A percentile compares a stretch with the other conserved stretches of the same genome.
These are phyloP conservation scores for Glutinoglossum americanum DNA, from an alignment of 495 filamentous ascomycete species.

Conservation along the genomic window DNA sequence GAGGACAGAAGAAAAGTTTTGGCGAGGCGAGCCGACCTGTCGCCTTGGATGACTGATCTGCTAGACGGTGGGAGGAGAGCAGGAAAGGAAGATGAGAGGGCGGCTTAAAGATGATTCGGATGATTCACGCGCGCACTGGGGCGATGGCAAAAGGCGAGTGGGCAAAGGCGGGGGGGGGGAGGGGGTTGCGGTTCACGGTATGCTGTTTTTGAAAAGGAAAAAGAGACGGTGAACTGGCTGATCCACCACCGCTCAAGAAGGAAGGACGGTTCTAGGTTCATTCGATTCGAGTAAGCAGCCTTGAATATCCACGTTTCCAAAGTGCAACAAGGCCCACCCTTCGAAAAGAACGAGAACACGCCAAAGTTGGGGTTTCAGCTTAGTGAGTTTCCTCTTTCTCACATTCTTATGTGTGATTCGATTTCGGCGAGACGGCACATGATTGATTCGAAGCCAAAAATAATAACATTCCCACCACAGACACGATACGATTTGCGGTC, in stretches of 20 bases:
- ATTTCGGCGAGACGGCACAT: neutral
- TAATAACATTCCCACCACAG: neutral
- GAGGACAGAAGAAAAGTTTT: neutral
- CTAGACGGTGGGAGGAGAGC: no score
- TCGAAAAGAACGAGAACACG: neutral
- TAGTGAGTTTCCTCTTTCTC: neutral
- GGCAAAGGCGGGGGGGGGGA: neutral
- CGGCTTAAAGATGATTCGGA: no score
- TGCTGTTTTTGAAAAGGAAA: neutral
- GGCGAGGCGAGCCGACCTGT: neutral
- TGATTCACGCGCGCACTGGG: neutral
- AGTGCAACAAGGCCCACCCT: neutral
- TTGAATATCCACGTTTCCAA: neutral
- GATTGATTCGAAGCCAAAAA: neutral
- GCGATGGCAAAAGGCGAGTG: neutral
- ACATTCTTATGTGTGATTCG: neutral
- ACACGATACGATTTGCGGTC: neutral
- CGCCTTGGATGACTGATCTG: neutral
- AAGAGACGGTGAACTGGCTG: neutral
- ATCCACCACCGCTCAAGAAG: neutral
- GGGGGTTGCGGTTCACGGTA: no score
- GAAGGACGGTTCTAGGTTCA: neutral
- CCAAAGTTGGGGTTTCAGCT: neutral
- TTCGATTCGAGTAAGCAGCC: neutral
- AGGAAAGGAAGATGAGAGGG: no score